Evolutionary conservation across 1,284 basidiomycete species (phyloP).

Genomic region (Pseudozyma pruni): DNA sequence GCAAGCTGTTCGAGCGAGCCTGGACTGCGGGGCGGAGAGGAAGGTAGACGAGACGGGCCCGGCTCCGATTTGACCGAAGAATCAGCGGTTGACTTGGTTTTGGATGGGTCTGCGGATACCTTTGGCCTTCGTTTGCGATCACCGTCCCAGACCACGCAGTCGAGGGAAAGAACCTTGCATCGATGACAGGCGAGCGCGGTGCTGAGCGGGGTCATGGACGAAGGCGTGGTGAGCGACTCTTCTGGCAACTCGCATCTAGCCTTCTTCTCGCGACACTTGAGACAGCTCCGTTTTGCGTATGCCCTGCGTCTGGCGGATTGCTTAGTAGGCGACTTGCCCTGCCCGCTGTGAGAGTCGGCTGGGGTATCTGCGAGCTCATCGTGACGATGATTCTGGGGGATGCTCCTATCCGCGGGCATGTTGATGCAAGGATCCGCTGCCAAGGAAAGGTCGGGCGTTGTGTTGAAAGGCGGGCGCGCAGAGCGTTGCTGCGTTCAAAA

Average conservation of each 20-base stretch:
- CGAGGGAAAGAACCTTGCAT: conserved; percentile 46
- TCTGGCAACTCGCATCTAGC: conserved; percentile 52
- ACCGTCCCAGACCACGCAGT: conserved; percentile 57
- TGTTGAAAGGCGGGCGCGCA: neutral
- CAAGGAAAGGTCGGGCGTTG: no score
- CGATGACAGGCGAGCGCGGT: conserved; percentile 41
- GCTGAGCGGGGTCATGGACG: conserved; percentile 38
- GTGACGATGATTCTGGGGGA: conserved; percentile 6
- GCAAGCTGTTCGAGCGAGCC: conserved; percentile 46
- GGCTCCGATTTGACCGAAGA: conserved; percentile 15
- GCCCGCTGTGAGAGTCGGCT: neutral
- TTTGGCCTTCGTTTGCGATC: conserved; percentile 51
- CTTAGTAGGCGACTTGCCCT: conserved; percentile 11
- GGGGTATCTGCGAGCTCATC: conserved; percentile 12
- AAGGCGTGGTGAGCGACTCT: conserved; percentile 37
- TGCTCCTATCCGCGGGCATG: conserved; percentile 23
- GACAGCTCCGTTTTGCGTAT: conserved; percentile 56
- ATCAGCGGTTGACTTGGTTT: no score
- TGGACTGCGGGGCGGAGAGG: conserved; percentile 33
- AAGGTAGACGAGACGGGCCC: conserved; percentile 16
- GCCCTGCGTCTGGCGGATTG: conserved; percentile 41
- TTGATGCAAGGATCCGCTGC: neutral
- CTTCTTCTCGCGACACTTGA: conserved; percentile 55
- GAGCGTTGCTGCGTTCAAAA: conserved; percentile 4
- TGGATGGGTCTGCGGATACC: neutral